Evolutionary conservation across 176 grass and related monocot species (phyloP).

Genomic region (Oryza nivara): DNA sequence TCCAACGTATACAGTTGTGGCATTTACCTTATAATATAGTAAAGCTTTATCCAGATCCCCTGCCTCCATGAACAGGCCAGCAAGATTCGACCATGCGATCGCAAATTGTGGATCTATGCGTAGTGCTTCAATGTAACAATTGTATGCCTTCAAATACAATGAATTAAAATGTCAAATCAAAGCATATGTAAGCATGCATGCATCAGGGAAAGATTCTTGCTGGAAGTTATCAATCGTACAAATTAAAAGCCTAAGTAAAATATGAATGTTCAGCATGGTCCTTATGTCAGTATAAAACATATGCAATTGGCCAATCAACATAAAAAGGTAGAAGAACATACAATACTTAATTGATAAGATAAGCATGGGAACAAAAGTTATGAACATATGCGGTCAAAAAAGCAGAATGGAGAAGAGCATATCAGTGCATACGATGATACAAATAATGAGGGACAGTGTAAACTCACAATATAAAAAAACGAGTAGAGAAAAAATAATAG

Average conservation of each 20-base stretch:
- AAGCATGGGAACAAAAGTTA: constrained; percentile 9
- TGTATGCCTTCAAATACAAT: constrained; percentile 68
- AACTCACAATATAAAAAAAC: background rate
- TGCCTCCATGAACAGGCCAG: constrained; percentile 93
- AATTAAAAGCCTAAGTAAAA: constrained; percentile 5
- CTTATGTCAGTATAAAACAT: background rate
- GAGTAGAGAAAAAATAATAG: background rate
- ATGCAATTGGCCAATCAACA: constrained; percentile 1
- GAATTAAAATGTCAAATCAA: constrained; percentile 23
- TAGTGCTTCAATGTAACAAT: constrained; percentile 83
- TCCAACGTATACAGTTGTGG: background rate
- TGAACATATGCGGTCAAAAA: background rate
- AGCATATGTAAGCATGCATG: background rate
- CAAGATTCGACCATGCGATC: constrained; percentile 98
- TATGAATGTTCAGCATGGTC: background rate
- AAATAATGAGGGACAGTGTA: background rate
- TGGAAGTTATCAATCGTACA: background rate
- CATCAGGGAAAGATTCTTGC: background rate
- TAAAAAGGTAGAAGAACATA: background rate
- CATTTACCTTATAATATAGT: constrained; percentile 85
- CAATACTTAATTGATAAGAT: background rate
- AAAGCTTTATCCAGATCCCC: constrained; percentile 84
- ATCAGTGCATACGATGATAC: background rate
- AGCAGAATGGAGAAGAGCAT: background rate
- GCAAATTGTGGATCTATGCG: constrained; percentile 90